Evolutionary conservation across 2,329 filamentous ascomycete species (phyloP).

Genomic region (Calonectria pseudoturangicola): DNA sequence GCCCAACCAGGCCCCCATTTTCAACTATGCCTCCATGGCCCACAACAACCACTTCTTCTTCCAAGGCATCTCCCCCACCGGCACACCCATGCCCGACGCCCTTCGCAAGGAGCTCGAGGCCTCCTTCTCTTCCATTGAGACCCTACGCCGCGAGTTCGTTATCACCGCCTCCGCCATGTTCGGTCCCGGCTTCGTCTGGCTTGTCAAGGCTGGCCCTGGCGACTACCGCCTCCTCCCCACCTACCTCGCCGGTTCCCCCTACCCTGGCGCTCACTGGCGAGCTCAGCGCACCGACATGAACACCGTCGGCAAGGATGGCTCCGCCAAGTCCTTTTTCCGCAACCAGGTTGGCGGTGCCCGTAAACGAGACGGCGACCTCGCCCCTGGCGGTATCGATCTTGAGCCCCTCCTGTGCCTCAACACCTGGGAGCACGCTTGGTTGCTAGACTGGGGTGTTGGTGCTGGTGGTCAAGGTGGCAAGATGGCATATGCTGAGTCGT

Average conservation of each 20-base stretch:
- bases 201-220: slow-evolving; percentile 76
- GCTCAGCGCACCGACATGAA: slow-evolving; percentile 82
- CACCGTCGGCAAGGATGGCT: slow-evolving; percentile 68
- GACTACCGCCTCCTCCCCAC: slow-evolving; percentile 85
- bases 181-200: slow-evolving; percentile 97
- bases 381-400: slow-evolving; percentile 81
- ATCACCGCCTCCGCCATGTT: slow-evolving; percentile 93
- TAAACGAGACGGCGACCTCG: slow-evolving; percentile 61
- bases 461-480: slow-evolving; percentile 81
- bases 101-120: slow-evolving; percentile 77
- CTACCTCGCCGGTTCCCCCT: slow-evolving; percentile 93
- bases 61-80: slow-evolving; percentile 68
- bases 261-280: slow-evolving; percentile 88
- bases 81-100: slow-evolving; percentile 70
- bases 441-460: slow-evolving; percentile 84
- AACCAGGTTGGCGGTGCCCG: slow-evolving; percentile 58
- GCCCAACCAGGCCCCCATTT: slow-evolving; percentile 84
- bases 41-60: slow-evolving; percentile 95
- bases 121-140: slow-evolving; percentile 89
- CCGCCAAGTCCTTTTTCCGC: slow-evolving; percentile 63
- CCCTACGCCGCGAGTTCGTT: slow-evolving; percentile 86
- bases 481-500: slow-evolving; percentile 82
- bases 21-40: slow-evolving; percentile 98
- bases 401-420: slow-evolving; percentile 91
- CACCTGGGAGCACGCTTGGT: slow-evolving; percentile 96